Evolutionary conservation across 345 rosid species (phyloP), one percentile per base, ranked within the genome.

Genomic region (Balakata baccata): DNA sequence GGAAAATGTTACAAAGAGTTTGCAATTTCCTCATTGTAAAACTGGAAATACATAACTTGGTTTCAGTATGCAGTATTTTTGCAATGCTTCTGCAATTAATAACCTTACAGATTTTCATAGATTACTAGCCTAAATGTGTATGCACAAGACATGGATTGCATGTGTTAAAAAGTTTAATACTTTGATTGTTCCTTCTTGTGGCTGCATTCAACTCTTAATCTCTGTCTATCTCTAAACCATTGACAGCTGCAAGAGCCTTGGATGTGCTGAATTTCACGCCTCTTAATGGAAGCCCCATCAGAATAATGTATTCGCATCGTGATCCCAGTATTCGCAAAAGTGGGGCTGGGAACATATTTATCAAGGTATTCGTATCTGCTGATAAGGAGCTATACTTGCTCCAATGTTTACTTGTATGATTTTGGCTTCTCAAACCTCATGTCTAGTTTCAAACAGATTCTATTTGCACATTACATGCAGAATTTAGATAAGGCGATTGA

Each of bases 301-400:
- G 98, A 84, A 76, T 94, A 52, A 90, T 90, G 98, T 89, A 88
- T 78, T 94, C 98, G 61, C 94, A 85, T 66, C 91, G 94, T 38
- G 94, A 90, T 71, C 90, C 93, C 10, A 89, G 87, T 66, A 68
- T 86, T 76, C 92, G 91, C 65, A 88, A 83, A 81, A 92, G 98
- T 87, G 99, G 99, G 51, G 71, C 96, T n/a, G 98, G 99, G 46
- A 95, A 95, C 75, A 95, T 95, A 22, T 95, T 88, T 69, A 92
- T 95, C 72, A 91, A 91, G 97, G 97, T 90, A 84, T 23, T 56
- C 18, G 17, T 67, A 45, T 57, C 34, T 47, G 47, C 39, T 64
- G 60, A 50, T 60, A n/a, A 46, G 23, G 57, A 68, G 63, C 22
- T 76, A 29, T 62, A 25, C 7, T 45, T 69, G 5, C 46, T 63